Evolutionary conservation across 768 basidiomycete species (phyloP).

Genomic region (Boletus reticuloceps): DNA sequence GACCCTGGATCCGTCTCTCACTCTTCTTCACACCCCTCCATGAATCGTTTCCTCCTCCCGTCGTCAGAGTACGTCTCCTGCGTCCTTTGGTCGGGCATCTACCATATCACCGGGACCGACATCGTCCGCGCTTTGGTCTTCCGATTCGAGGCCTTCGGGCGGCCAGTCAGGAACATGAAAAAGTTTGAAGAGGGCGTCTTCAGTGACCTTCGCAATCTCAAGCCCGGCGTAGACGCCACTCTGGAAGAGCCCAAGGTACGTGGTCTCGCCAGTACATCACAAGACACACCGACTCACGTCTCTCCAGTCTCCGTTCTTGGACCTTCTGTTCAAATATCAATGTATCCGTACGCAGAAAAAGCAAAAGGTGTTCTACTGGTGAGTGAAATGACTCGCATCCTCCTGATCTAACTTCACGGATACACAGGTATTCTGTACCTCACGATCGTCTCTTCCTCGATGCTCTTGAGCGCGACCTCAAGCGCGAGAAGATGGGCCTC

Average conservation of each 20-base stretch:
- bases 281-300: neutral
- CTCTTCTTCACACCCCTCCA: conserved; percentile 65
- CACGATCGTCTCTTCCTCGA: conserved; percentile 97
- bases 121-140: conserved; percentile 95
- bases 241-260: conserved; percentile 94
- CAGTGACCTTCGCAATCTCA: conserved; percentile 88
- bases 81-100: conserved; percentile 87
- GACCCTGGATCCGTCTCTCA: conserved; percentile 34
- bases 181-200: conserved; percentile 99
- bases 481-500: conserved; percentile 88
- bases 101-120: conserved; percentile 95
- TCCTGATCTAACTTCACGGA: neutral
- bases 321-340: conserved; percentile 92
- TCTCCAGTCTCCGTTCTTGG: conserved; percentile 82
- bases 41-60: conserved; percentile 86
- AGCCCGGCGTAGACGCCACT: conserved; percentile 89
- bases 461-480: conserved; percentile 93
- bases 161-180: conserved; percentile 90
- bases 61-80: conserved; percentile 87
- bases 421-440: conserved; percentile 87
- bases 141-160: conserved; percentile 87
- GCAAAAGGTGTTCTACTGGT: conserved; percentile 99
- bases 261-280: conserved; percentile 6
- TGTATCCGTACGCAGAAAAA: conserved; percentile 98
- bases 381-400: conserved; percentile 25